phyloP scores from a whole-genome alignment of 1,284 basidiomycete species.

The Ceratobasidium papillatum region DNA sequence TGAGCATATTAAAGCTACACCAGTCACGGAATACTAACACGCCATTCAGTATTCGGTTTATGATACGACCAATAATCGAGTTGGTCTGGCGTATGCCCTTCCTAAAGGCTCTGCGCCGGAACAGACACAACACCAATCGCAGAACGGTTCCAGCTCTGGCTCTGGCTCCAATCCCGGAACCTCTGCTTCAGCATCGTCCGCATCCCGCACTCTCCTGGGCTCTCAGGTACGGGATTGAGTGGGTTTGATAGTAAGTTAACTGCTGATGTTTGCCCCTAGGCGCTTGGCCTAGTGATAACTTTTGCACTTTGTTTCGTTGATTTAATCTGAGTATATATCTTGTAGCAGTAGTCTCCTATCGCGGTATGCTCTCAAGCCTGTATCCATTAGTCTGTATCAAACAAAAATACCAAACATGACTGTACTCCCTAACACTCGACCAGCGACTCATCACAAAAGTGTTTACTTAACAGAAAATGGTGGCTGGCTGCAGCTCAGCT shows the following conservation, averaged over 20 bases:
- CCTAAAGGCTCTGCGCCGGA: not conserved
- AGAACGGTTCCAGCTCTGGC: not conserved
- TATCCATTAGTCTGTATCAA: not conserved
- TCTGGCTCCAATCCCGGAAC: not conserved
- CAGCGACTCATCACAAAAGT: too few relatives aligned
- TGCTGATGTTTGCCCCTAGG: not conserved
- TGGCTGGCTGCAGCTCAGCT: not conserved
- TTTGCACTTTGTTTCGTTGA: not conserved
- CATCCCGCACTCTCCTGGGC: not conserved
- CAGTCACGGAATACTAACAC: not conserved
- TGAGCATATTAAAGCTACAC: not conserved
- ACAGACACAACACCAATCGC: not conserved
- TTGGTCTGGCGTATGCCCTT: constrained; percentile 15
- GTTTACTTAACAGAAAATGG: too few relatives aligned
- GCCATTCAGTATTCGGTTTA: constrained; percentile 23
- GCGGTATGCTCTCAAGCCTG: not conserved
- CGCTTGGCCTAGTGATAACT: not conserved
- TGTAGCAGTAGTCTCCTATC: not conserved
- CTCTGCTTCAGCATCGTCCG: not conserved
- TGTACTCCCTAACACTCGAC: too few relatives aligned
- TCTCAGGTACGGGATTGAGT: not conserved
- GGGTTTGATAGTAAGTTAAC: not conserved
- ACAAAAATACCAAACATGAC: not conserved
- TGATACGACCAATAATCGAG: constrained; percentile 24
- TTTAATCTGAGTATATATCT: not conserved